Percentiles rank a stretch among this genome's conserved stretches.
phyloP scores from a whole-genome alignment of 2,329 filamentous ascomycete genomes.

The Sphaerostilbella broomeana region DNA sequence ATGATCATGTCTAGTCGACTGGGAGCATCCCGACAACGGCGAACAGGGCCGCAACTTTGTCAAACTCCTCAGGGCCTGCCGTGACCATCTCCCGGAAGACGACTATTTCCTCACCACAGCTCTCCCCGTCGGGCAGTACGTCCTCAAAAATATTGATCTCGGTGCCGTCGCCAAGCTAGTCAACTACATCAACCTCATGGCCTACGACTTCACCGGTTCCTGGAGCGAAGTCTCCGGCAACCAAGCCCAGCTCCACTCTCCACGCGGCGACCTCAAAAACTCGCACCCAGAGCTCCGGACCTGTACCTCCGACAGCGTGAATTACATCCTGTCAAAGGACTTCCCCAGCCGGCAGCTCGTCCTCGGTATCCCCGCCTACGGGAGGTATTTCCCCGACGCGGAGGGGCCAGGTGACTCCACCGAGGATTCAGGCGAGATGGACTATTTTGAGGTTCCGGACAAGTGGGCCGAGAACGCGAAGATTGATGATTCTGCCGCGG shows the following conservation, averaged over 20 bases:
- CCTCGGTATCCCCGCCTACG: slow-evolving; percentile 58
- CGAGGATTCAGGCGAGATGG: slow-evolving; percentile 45
- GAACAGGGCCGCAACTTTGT: slow-evolving; percentile 53
- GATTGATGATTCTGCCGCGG: slow-evolving; percentile 46
- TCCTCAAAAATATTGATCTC: slow-evolving; percentile 54
- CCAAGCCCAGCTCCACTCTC: slow-evolving; percentile 54
- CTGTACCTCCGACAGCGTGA: slow-evolving; percentile 50
- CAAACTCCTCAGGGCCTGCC: slow-evolving; percentile 47
- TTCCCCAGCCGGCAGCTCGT: slow-evolving; percentile 54
- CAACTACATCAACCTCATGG: slow-evolving; percentile 62
- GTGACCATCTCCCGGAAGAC: slow-evolving; percentile 47
- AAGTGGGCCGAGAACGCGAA: slow-evolving; percentile 35
- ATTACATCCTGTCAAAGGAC: slow-evolving; percentile 45
- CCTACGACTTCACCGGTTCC: slow-evolving; percentile 60
- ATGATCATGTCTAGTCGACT: slow-evolving; percentile 60
- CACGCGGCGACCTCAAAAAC: slow-evolving; percentile 20
- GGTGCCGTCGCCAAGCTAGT: slow-evolving; percentile 43
- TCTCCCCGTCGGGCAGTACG: slow-evolving; percentile 57
- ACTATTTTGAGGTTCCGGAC: slow-evolving; percentile 55
- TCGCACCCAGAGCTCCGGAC: slow-evolving; percentile 24
- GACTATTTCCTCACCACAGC: slow-evolving; percentile 55
- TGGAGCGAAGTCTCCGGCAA: slow-evolving; percentile 57
- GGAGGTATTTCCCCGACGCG: slow-evolving; percentile 53
- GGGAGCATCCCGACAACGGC: slow-evolving; percentile 55
- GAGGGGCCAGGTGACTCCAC: slow-evolving; percentile 46